Evolutionary conservation across 805 yeast genomes (phyloP).

Genomic region (Nakazawaea holstii): DNA sequence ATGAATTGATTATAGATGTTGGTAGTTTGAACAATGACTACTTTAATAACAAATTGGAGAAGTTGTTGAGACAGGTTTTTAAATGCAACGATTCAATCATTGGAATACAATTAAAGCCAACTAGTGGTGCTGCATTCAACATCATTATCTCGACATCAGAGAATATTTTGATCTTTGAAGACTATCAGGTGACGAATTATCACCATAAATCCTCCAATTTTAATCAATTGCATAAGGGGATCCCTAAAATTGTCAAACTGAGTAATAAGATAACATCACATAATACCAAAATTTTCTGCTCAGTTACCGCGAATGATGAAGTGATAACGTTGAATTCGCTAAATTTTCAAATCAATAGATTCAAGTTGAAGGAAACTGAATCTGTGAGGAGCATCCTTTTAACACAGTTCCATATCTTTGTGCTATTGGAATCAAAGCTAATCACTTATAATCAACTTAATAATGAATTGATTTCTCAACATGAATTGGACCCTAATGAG

Average conservation of each 20-base stretch:
- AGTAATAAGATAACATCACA: not conserved
- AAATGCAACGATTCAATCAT: slow-evolving; percentile 4
- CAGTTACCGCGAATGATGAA: not conserved
- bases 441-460: slow-evolving; percentile 46
- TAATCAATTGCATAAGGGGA: slow-evolving; percentile 3
- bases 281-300: slow-evolving; percentile 14
- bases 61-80: slow-evolving; percentile 30
- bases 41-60: slow-evolving; percentile 32
- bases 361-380: not conserved
- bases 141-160: not conserved
- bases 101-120: not conserved
- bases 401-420: slow-evolving; percentile 49
- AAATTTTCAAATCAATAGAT: not conserved
- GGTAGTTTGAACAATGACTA: slow-evolving; percentile 29
- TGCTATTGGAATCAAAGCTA: slow-evolving; percentile 37
- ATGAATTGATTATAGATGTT: slow-evolving; percentile 41
- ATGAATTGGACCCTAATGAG: slow-evolving; percentile 27
- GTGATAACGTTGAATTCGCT: not conserved
- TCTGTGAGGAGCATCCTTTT: slow-evolving; percentile 33
- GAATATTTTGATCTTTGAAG: not conserved
- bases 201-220: slow-evolving; percentile 13
- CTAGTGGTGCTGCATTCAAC: not conserved
- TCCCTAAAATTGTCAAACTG: not conserved
- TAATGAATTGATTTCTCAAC: slow-evolving; percentile 38
- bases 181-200: slow-evolving; percentile 1